Evolutionary conservation across 2,329 filamentous ascomycete species (phyloP), one percentile per base, ranked within the genome.

Genomic region (Thielaviopsis populi): DNA sequence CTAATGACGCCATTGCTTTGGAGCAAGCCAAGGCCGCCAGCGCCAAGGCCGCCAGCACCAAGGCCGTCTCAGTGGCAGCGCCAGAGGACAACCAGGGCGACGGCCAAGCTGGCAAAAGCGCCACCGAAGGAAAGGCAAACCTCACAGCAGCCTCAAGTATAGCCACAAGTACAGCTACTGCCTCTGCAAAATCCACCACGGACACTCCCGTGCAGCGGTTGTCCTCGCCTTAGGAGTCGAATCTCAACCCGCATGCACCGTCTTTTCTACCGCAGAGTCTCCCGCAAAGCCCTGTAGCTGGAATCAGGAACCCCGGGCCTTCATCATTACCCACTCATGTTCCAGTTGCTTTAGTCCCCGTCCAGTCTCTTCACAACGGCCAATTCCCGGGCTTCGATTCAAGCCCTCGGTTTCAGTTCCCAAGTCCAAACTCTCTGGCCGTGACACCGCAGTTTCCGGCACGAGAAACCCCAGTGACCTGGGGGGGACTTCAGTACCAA

Each of bases 161-260:
- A 24, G 53, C 53, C 53, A 56, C 53, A 33, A 37, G 30, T 27
- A n/a, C 17, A 13, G 24, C 24, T 37, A 56, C 24, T 37, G 17
- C 3, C 53, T n/a, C 53, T 56, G n/a, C 24, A 56, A 56, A 56
- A 37, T 30, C 53, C n/a, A 56, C 27, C 7, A 56, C n/a, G 10
- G 27, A 30, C 15, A 33, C 53, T 37, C 53, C 53, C 10, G 30
- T 56, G 53, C 53, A 63, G 50, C 48, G 27, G 42, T 42, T 62
- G 54, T 61, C 61, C 50, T 66, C 64, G 43, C 42, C 62, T 62
- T 72, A 82, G 79, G 77, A 74, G 72, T 78, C 75, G 66, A 80
- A 74, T 69, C 72, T 83, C 68, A 83, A 83, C 71, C 81, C 81
- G 40, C 74, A 77, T 68, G 81, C 81, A 33, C 76, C 79, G 54